Conservation (phyloP, 345 rosid genomes). For the Kernera saxatilis region DNA sequence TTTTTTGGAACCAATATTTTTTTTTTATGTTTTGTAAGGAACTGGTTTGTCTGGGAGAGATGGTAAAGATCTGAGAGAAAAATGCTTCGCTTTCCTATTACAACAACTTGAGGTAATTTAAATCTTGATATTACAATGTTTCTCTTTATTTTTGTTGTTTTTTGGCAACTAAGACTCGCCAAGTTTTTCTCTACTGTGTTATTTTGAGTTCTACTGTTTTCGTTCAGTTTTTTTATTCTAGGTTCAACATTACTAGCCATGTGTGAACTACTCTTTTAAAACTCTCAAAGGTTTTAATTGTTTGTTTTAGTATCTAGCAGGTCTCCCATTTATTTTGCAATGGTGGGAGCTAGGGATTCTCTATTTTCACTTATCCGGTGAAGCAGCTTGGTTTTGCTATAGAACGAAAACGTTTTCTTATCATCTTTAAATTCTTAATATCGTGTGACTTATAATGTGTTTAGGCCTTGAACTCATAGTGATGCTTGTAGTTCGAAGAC, state of each 20-base stretch:
- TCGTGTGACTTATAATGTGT: neutral
- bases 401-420: neutral
- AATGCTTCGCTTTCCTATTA: slow-evolving; percentile 60
- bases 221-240: neutral
- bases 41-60: slow-evolving; percentile 66
- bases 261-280: neutral
- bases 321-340: neutral
- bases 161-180: no score
- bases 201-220: neutral
- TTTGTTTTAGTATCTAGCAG: neutral
- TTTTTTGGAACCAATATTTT: neutral
- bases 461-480: neutral
- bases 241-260: neutral
- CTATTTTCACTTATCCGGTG: neutral
- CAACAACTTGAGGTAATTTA: slow-evolving; percentile 51
- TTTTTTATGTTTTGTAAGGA: slow-evolving; percentile 38
- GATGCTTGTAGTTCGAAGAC: neutral
- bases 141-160: neutral
- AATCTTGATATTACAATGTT: neutral
- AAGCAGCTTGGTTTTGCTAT: neutral
- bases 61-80: slow-evolving; percentile 52
- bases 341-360: neutral
- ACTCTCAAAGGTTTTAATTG: neutral
- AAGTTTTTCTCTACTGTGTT: no score
- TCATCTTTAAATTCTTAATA: neutral